Evolutionary conservation across 2,329 filamentous ascomycete genomes (phyloP), one percentile per base, ranked within the genome.

Genomic region (Diaporthe citri): DNA sequence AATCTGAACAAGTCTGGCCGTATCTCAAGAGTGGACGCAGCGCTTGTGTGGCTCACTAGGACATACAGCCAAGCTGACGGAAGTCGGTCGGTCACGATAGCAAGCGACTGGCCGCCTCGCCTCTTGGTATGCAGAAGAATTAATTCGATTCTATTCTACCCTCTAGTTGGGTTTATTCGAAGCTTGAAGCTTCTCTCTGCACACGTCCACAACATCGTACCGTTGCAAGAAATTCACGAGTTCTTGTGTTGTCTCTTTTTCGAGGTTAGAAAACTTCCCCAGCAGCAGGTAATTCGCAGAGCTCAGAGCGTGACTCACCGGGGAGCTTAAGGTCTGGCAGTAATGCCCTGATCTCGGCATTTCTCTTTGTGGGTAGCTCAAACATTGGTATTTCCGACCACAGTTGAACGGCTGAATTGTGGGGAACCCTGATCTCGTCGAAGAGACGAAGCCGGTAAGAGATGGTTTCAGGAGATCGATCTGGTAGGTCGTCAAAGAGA

Each of bases 301-400:
- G 28, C 12, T 20, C 28, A 17, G 20, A 0, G 43, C 28, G 43
- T 28, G 46, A 67, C 64, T 67, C 28, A 67, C 64, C 64, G 22
- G 64, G 64, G 1, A 67, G 64, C 31, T 67, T 13, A 13, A 67
- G n/a, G 12, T 41, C 46, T 55, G 64, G 64, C 20, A 67, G 46
- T 20, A 67, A 13, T 25, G 64, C 46, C n/a, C 22, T 20, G 13
- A 67, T 28, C 25, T 67, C 64, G n/a, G 22, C 64, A 52, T 67
- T 67, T 28, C 0, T 52, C 22, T 28, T 67, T 4, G 64, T 67
- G 15, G 64, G 64, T 13, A 1, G 46, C 46, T 67, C 64, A 28
- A 39, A 67, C 64, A 67, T 52, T 55, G 64, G 64, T 2, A 28
- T 28, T 55, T 67, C 64, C 8, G 64, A 67, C 64, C 64, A 67